Evolutionary conservation across 305 asterid species (phyloP).

Genomic region (Solanum aculeatissimum): DNA sequence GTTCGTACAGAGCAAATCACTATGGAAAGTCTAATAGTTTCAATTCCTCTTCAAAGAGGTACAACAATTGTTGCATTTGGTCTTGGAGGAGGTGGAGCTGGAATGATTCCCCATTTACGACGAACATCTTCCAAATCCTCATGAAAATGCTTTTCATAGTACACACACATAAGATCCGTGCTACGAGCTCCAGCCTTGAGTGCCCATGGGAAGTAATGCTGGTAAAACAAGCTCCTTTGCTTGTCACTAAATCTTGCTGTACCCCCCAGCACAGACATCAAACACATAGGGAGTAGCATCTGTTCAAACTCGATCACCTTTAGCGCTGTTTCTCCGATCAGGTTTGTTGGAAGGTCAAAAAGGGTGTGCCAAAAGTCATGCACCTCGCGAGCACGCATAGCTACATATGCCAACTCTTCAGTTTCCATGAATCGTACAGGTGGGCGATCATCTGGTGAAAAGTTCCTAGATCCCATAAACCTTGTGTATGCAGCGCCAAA

Average conservation of each 20-base stretch:
- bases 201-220: constrained; percentile 94
- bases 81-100: constrained; percentile 55
- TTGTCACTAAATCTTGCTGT: constrained; percentile 59
- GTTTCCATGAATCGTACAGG: constrained; percentile 95
- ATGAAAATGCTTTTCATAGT: constrained; percentile 74
- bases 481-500: constrained; percentile 93
- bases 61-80: background rate
- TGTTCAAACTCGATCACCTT: constrained; percentile 93
- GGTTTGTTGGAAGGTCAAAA: constrained; percentile 74
- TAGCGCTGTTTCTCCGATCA: constrained; percentile 81
- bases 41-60: background rate
- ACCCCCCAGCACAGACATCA: constrained; percentile 78
- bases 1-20: background rate
- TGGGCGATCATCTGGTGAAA: constrained; percentile 90
- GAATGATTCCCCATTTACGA: constrained; percentile 60
- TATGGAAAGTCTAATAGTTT: background rate
- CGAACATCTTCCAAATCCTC: constrained; percentile 88
- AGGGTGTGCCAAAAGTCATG: constrained; percentile 97
- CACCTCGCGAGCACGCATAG: constrained; percentile 92
- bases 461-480: constrained; percentile 91
- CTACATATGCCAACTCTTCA: constrained; percentile 80
- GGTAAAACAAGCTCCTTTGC: constrained; percentile 73
- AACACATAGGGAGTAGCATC: constrained; percentile 92
- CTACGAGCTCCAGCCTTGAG: constrained; percentile 57
- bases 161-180: constrained; percentile 77